Evolutionary conservation across 495 filamentous ascomycete species (phyloP), one percentile per base, ranked within the genome.

Genomic region (Neurospora cerealis): DNA sequence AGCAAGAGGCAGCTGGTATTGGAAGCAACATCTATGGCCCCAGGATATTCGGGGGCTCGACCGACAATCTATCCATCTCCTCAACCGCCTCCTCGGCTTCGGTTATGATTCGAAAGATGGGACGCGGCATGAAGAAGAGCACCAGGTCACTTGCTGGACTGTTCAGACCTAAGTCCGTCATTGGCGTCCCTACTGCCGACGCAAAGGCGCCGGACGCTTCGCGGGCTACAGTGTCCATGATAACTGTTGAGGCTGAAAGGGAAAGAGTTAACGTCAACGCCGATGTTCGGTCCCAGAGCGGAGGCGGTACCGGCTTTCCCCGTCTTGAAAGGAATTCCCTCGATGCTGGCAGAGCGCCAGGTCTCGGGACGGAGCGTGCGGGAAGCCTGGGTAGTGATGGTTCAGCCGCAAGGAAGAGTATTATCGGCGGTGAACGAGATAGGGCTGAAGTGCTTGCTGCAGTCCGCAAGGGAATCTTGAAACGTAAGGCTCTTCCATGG

Each of bases 41-140:
- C 75, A 90, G 91, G 74, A 88, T 95, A 74, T 98, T 98, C 81
- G 87, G 91, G 32, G 93, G 94, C 34, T 99, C 96, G 38, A 98
- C 94, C 9, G 96, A 99, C 83, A 97, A 98, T 74, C 81, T 99
- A 19, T 98, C 96, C 4, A 94, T 99, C 72, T 98, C 95, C 5
- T 98, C 96, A 15, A 98, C 96, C 21, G 96, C 96, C 38, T 98
- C 96, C 8, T 99, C 96, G 28, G 96, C 96, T 34, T 98, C 96
- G 42, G 91, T 99, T 75, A 99, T 99, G 96, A 95, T 99, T 78
- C 90, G 96, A 38, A 99, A 99, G 86, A 98, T 99, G 96, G 96
- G 96, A 77, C 92, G 93, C 74, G 95, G 96, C 28, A 92, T 98
- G 91, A 99, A 97, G 88, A 95, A 93, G 81, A 91, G 92, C 21